A percentile compares a stretch with the other conserved stretches of the same genome.
phyloP scores from a whole-genome alignment of 2,329 filamentous ascomycete species.

The Ophiostoma piceae region DNA sequence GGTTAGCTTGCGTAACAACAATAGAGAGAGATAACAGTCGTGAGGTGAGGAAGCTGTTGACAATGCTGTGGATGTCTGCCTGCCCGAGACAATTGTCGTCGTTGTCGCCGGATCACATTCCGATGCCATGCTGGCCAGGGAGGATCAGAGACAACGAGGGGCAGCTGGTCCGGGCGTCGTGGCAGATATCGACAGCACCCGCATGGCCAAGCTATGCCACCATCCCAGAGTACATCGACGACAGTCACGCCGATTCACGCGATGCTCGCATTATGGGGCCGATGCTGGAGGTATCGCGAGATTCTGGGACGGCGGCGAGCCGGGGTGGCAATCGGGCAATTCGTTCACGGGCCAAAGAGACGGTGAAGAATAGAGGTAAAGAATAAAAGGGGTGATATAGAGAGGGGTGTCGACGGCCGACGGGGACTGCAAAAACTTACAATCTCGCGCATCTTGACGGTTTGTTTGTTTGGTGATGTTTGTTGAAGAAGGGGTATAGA shows the following conservation, averaged over 20 bases:
- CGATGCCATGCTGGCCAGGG: not conserved
- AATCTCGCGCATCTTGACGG: slow-evolving; percentile 67
- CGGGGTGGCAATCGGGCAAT: not conserved
- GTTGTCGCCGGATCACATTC: not conserved
- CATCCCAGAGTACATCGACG: not conserved
- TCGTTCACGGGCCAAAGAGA: slow-evolving; percentile 16
- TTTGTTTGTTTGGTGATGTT: slow-evolving; percentile 24
- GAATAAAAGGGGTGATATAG: slow-evolving; percentile 12
- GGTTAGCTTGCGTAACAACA: slow-evolving; percentile 21
- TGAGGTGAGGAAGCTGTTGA: not conserved
- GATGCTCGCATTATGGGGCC: slow-evolving; percentile 9
- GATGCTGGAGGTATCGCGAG: not conserved
- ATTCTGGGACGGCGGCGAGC: not conserved
- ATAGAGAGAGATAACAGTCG: not conserved
- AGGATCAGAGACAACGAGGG: slow-evolving; percentile 1
- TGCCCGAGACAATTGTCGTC: not conserved
- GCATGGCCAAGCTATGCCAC: not conserved
- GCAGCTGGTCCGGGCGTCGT: not conserved
- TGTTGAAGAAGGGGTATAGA: slow-evolving; percentile 17
- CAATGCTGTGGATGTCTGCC: not conserved
- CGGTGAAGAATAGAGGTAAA: slow-evolving; percentile 20
- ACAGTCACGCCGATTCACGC: not conserved
- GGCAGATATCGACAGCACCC: not conserved
- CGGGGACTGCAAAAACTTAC: slow-evolving; percentile 44
- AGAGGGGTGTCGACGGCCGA: not conserved